Conservation (phyloP, 257 asterid genomes). For the Jaltomata sinuosa region DNA sequence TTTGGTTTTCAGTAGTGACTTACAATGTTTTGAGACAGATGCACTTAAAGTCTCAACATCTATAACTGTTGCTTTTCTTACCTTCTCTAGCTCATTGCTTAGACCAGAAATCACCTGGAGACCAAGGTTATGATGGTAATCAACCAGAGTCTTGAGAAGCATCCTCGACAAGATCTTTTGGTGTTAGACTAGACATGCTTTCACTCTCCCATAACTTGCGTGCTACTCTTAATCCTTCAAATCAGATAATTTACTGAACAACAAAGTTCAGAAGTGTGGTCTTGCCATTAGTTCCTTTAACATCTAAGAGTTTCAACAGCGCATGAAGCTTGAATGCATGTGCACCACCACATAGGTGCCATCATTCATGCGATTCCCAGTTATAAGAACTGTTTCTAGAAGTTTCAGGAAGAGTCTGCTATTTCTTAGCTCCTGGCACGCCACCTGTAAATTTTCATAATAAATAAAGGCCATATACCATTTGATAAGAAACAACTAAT, state of each 20-base stretch:
- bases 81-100: constrained; percentile 63
- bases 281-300: constrained; percentile 68
- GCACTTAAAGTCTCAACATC: constrained; percentile 40
- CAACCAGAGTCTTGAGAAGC: constrained; percentile 38
- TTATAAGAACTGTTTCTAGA: constrained; percentile 88
- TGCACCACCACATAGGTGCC: constrained; percentile 78
- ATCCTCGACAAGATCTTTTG: constrained; percentile 58
- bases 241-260: constrained; percentile 51
- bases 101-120: constrained; percentile 70
- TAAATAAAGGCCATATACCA: background rate
- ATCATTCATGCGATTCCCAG: constrained; percentile 89
- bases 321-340: constrained; percentile 73
- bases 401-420: constrained; percentile 88
- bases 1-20: constrained; percentile 30
- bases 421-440: constrained; percentile 67
- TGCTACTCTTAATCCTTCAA: constrained; percentile 65
- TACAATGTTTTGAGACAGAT: constrained; percentile 35
- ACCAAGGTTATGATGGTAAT: constrained; percentile 60
- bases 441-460: constrained; percentile 43
- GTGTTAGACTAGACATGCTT: constrained; percentile 54
- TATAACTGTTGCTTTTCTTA: constrained; percentile 58
- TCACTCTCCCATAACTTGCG: constrained; percentile 47
- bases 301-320: constrained; percentile 57
- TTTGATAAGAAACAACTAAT: background rate
- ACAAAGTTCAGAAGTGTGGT: constrained; percentile 59